Conservation (phyloP, 2,329 filamentous ascomycete species). For the Verticillium nubilum region DNA sequence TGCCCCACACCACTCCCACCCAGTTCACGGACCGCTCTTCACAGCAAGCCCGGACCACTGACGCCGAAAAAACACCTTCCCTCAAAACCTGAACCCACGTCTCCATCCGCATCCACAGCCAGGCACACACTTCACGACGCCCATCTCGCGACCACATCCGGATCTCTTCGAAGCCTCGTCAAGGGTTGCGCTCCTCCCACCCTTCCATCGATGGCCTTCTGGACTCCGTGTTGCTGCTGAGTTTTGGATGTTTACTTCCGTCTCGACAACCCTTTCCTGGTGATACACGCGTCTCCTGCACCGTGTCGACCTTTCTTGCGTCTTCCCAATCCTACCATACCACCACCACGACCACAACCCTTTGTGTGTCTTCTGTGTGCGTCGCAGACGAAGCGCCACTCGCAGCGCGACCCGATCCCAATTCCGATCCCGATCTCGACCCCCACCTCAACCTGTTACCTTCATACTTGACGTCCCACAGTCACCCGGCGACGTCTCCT, state of each 20-base stretch:
- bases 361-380: slow-evolving; percentile 9
- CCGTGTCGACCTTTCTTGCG: slow-evolving; percentile 2
- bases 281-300: background rate
- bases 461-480: background rate
- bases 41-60: background rate
- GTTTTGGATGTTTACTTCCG: background rate
- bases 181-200: background rate
- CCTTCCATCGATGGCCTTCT: background rate
- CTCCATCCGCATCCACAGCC: background rate
- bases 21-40: background rate
- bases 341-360: background rate
- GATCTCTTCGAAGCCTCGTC: background rate
- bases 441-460: background rate
- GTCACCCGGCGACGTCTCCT: background rate
- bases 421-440: slow-evolving; percentile 7
- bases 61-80: background rate
- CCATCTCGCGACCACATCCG: background rate
- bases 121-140: background rate
- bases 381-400: slow-evolving; percentile 7
- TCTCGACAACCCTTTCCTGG: background rate
- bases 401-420: slow-evolving; percentile 4
- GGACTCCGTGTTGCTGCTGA: background rate
- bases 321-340: slow-evolving; percentile 3
- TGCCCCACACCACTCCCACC: background rate
- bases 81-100: background rate